A percentile compares a stretch with the other conserved stretches of the same genome.
These are phyloP conservation scores for Acanthamoeba royreba DNA, from an alignment of 208 protist genomes.

Conservation along the genomic window DNA sequence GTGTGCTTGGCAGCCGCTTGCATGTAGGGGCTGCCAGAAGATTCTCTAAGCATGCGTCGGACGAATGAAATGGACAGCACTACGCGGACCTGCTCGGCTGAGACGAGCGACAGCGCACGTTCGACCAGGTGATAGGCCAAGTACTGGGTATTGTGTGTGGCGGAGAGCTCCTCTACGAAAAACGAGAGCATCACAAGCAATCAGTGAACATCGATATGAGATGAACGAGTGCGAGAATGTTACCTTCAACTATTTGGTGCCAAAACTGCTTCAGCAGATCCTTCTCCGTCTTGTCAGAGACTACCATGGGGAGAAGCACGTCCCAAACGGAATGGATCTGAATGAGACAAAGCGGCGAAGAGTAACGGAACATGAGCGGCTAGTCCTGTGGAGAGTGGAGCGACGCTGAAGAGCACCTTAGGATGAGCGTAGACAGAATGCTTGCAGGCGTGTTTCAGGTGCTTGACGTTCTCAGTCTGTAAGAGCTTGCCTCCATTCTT, in stretches of 20 bases:
- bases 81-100: background rate
- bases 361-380: no score
- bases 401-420: background rate
- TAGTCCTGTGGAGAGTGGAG: background rate
- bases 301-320: background rate
- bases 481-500: background rate
- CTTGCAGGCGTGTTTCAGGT: background rate
- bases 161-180: background rate
- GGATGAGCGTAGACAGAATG: slow-evolving; percentile 5
- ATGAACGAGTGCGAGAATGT: no score
- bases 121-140: background rate
- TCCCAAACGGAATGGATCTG: slow-evolving; percentile 29
- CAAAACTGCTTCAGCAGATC: background rate
- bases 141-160: slow-evolving; percentile 20
- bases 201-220: no score
- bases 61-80: background rate
- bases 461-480: slow-evolving; percentile 15
- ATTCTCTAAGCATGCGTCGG: background rate
- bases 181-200: no score
- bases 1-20: background rate
- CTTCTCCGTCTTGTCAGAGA: background rate
- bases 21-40: background rate
- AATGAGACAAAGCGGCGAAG: no score
- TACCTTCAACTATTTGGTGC: background rate
- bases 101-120: background rate